Conservation (phyloP, 345 rosid genomes). For the Gossypium rotundifolium region DNA sequence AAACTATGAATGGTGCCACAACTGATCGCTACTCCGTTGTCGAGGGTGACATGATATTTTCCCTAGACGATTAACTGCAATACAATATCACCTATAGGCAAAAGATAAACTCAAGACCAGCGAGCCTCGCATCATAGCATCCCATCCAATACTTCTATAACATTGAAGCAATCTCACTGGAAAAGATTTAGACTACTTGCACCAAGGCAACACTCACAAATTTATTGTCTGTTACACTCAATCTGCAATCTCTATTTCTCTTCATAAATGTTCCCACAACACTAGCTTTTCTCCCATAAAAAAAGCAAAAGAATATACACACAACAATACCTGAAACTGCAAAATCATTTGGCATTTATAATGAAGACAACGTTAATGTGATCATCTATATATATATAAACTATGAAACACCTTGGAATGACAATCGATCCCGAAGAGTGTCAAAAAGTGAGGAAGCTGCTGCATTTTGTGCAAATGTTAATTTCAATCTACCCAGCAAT, state of each 20-base stretch:
- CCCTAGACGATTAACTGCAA: too few species aligned
- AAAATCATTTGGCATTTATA: neutral
- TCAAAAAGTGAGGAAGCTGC: constrained; percentile 81
- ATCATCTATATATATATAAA: neutral
- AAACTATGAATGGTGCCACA: too few species aligned
- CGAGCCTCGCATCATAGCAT: too few species aligned
- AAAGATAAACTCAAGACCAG: too few species aligned
- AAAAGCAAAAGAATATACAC: neutral
- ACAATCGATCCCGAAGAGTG: constrained; percentile 67
- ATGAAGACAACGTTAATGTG: neutral
- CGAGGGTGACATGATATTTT: too few species aligned
- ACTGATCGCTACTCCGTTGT: too few species aligned
- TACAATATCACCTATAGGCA: too few species aligned
- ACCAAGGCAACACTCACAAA: neutral
- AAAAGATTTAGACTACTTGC: neutral
- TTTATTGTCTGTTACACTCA: neutral
- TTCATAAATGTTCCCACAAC: neutral
- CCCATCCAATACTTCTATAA: neutral
- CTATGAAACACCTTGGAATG: constrained; percentile 75
- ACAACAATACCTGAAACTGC: neutral
- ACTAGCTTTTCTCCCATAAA: neutral
- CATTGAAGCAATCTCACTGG: neutral
- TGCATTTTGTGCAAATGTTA: constrained; percentile 78
- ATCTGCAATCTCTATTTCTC: neutral
- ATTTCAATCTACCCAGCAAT: constrained; percentile 74